Percentiles rank a stretch among this genome's conserved stretches.
Evolutionary conservation across 2,329 filamentous ascomycete genomes (phyloP).

Genomic region (Alternaria tenuissima): DNA sequence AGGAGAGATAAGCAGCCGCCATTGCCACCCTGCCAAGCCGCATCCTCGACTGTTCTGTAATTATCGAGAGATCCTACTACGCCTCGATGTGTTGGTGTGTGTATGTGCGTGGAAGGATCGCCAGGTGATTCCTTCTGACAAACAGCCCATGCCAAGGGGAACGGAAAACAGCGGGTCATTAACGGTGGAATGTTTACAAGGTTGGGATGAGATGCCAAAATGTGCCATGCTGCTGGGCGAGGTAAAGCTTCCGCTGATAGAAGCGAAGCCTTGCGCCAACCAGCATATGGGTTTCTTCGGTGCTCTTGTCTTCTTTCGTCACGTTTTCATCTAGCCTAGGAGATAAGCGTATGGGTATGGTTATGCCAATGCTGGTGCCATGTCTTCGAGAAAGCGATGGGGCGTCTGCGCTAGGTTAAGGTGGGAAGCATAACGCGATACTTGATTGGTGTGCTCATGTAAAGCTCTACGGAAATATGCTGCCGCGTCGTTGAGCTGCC

Average conservation of each 20-base stretch:
- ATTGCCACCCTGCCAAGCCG: background rate
- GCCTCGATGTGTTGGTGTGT: slow-evolving; percentile 2
- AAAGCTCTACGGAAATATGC: background rate
- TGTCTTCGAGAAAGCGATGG: slow-evolving; percentile 2
- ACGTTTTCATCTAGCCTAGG: background rate
- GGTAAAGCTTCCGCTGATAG: slow-evolving; percentile 15
- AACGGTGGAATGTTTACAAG: background rate
- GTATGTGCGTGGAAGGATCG: background rate
- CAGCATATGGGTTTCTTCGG: slow-evolving; percentile 1
- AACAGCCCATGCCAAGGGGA: slow-evolving; percentile 6
- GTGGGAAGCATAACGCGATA: background rate
- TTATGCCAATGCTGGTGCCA: background rate
- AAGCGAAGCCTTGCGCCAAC: slow-evolving; percentile 10
- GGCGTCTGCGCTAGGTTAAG: background rate
- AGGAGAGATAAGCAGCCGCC: slow-evolving; percentile 1
- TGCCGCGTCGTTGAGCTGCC: slow-evolving; percentile 25
- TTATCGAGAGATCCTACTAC: background rate
- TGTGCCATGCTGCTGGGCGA: slow-evolving; percentile 6
- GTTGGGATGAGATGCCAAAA: background rate
- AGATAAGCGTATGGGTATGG: slow-evolving; percentile 3
- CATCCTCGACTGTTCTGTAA: slow-evolving; percentile 1
- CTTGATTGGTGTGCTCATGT: background rate
- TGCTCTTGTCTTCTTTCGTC: slow-evolving; percentile 13
- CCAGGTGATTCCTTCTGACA: background rate
- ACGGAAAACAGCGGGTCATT: slow-evolving; percentile 4